Conservation (phyloP, 495 filamentous ascomycete species). For the Penicillium daleae region DNA sequence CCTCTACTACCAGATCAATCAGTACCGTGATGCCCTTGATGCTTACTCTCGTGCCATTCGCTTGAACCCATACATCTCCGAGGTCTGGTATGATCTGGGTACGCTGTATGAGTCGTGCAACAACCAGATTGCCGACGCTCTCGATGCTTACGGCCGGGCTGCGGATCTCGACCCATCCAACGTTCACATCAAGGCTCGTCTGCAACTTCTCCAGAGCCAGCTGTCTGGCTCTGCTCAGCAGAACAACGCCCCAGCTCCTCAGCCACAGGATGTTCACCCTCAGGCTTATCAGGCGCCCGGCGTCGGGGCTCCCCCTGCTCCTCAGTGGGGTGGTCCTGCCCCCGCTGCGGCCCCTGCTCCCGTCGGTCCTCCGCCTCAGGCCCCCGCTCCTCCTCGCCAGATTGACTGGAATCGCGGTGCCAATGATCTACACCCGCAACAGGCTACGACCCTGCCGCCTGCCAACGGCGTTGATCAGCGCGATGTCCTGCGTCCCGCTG, state of each 20-base stretch:
- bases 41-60: conserved; percentile 98
- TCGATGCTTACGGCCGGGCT: conserved; percentile 93
- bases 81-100: conserved; percentile 99
- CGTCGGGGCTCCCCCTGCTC: conserved; percentile 72
- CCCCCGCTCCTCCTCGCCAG: conserved; percentile 63
- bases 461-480: conserved; percentile 78
- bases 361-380: conserved; percentile 63
- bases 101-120: conserved; percentile 99
- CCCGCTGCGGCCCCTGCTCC: conserved; percentile 62
- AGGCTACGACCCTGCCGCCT: conserved; percentile 59
- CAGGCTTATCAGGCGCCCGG: conserved; percentile 80
- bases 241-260: conserved; percentile 67
- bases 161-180: conserved; percentile 93
- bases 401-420: conserved; percentile 76
- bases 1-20: conserved; percentile 99
- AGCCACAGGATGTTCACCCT: conserved; percentile 84
- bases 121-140: conserved; percentile 94
- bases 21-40: conserved; percentile 98
- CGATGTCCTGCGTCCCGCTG: conserved; percentile 67
- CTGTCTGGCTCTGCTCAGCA: conserved; percentile 72
- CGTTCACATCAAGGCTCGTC: conserved; percentile 92
- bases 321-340: conserved; percentile 74
- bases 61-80: conserved; percentile 97
- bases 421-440: conserved; percentile 72
- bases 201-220: conserved; percentile 83